Evolutionary conservation across 2,329 filamentous ascomycete species (phyloP), one percentile per base, ranked within the genome.

Genomic region (Celoporthe dispersa): DNA sequence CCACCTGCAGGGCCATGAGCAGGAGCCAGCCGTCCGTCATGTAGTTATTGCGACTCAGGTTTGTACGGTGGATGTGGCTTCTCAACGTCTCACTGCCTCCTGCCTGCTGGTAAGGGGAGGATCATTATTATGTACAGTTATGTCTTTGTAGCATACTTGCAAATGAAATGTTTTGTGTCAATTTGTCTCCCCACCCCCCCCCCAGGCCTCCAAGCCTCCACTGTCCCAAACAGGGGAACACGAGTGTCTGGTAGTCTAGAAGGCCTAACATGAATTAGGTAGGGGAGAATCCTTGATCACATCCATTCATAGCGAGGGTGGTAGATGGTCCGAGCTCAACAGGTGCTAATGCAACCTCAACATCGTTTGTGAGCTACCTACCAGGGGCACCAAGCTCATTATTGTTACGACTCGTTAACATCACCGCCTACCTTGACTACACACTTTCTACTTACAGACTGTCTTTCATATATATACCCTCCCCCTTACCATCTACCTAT

Each of bases 341-440:
- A 41, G 35, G 5, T 14, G 25, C 37, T 31, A 44, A 12, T 51
- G 28, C 41, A 22, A 51, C 14, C 39, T 28, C 19, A n/a, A 48
- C 16, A 53, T 64, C 41, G 51, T 35, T 25, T 7, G 11, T 39
- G n/a, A 22, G 28, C n/a, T 9, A 16, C 35, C 16, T 57, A 22
- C 57, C 44, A 63, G 31, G 28, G 39, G n/a, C n/a, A 28, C 9
- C 59, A 25, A 33, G 59, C 55, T 48, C 44, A 37, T 59, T 65
- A 68, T 70, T 41, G 51, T 68, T 60, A 68, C 22, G 2, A 35
- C 51, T 28, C 65, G 33, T 39, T 48, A 35, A 39, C 64, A 25
- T 41, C 19, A 59, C 48, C 60, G 60, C 39, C 62, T 70, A 44
- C 66, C 67, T 44, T 68, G 63, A 66, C 66, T 57, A 44, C 39